These are phyloP conservation scores for Mycena maculata DNA, from an alignment of 768 basidiomycete species.

Conservation along the genomic window DNA sequence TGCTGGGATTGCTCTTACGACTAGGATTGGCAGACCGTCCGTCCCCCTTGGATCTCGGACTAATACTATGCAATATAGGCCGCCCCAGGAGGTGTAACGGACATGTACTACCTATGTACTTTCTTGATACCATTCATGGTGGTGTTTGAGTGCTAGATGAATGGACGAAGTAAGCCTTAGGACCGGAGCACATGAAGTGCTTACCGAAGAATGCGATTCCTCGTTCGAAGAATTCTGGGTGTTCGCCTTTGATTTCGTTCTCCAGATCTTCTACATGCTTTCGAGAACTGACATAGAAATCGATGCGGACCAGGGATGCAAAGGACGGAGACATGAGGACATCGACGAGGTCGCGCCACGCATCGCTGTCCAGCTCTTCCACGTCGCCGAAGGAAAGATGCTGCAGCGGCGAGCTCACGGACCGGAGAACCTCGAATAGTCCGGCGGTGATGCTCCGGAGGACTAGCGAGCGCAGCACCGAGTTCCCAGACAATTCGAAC, in stretches of 20 bases:
- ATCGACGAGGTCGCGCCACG: constrained; percentile 9
- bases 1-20: constrained; percentile 52
- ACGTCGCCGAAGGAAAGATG: constrained; percentile 15
- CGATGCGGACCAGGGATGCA: constrained; percentile 6
- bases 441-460: background rate
- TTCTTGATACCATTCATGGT: constrained; percentile 11
- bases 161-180: background rate
- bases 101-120: background rate
- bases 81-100: constrained; percentile 28
- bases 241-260: background rate
- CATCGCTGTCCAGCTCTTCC: constrained; percentile 8
- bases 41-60: constrained; percentile 48
- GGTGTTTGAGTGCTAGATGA: constrained; percentile 3
- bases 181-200: background rate
- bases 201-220: constrained; percentile 27
- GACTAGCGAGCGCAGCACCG: constrained; percentile 10
- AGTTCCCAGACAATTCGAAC: constrained; percentile 18
- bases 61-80: constrained; percentile 29
- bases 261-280: background rate
- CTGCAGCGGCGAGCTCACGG: constrained; percentile 25
- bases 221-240: constrained; percentile 9
- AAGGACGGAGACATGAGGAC: constrained; percentile 16
- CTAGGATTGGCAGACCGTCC: constrained; percentile 35
- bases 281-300: constrained; percentile 5
- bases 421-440: constrained; percentile 14